Evolutionary conservation across 805 yeast genomes (phyloP).

Genomic region (Sungouiozyma ichnusensis): DNA sequence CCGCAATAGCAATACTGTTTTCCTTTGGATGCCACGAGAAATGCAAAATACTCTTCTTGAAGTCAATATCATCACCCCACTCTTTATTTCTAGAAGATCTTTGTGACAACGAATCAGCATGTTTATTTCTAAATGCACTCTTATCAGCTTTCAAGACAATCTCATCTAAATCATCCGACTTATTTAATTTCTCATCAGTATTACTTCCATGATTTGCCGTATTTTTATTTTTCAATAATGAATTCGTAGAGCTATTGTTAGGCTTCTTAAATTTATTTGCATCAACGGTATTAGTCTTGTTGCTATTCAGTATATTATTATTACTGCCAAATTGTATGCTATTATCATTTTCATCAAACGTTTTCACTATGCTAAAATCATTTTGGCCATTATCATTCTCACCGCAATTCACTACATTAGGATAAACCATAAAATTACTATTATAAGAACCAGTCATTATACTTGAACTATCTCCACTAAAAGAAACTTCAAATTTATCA

Average conservation of each 20-base stretch:
- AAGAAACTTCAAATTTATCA: constrained; percentile 95
- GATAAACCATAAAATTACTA: constrained; percentile 94
- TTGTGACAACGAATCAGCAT: constrained; percentile 28
- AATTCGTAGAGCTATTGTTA: constrained; percentile 2
- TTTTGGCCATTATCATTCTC: constrained; percentile 9
- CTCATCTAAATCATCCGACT: constrained; percentile 29
- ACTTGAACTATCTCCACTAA: constrained; percentile 83
- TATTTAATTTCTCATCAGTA: constrained; percentile 1
- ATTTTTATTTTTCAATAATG: constrained; percentile 6
- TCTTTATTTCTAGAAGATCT: constrained; percentile 36
- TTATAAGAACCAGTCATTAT: constrained; percentile 96
- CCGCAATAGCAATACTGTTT: constrained; percentile 94
- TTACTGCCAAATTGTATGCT: constrained; percentile 1
- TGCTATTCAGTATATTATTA: constrained; percentile 3
- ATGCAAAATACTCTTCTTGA: constrained; percentile 88
- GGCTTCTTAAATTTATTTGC: constrained; percentile 1
- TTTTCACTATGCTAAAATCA: constrained; percentile 6
- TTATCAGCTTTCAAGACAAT: constrained; percentile 95
- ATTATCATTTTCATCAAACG: constrained; percentile 5
- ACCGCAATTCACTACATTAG: constrained; percentile 50
- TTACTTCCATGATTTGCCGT: constrained; percentile 5
- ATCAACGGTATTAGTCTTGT: constrained; percentile 1
- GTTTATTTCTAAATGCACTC: constrained; percentile 70
- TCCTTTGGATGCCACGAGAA: constrained; percentile 98
- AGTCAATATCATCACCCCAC: constrained; percentile 73